Conservation (phyloP, 1,284 basidiomycete species). For the Marasmius tenuissimus region DNA sequence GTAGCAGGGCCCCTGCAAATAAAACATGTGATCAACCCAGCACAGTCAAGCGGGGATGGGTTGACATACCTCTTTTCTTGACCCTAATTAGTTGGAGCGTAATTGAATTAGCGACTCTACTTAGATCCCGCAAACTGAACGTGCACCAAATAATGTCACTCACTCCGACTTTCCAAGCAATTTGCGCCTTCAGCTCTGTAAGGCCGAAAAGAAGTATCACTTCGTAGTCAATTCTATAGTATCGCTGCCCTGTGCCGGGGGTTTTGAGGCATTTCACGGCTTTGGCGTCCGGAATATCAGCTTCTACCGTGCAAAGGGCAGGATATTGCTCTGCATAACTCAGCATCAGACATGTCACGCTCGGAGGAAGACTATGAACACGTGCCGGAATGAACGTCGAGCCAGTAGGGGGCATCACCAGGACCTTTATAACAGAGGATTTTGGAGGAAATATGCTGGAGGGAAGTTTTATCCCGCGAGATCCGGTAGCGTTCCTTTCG, state of each 20-base stretch:
- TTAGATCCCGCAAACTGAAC: not conserved
- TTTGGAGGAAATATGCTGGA: not conserved
- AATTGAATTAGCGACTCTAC: not conserved
- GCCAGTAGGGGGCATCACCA: not conserved
- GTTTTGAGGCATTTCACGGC: not conserved
- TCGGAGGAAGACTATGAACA: not conserved
- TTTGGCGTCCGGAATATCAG: conserved; percentile 1
- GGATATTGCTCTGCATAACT: conserved; percentile 2
- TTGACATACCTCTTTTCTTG: not conserved
- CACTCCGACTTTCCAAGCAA: conserved; percentile 10
- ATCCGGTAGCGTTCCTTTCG: conserved; percentile 1
- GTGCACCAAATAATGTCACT: not conserved
- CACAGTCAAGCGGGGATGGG: not conserved
- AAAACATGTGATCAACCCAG: not conserved
- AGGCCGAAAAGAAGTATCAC: conserved; percentile 10
- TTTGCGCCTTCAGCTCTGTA: conserved; percentile 15
- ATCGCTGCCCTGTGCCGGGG: not conserved
- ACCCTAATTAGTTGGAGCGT: not conserved
- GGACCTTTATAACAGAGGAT: conserved; percentile 2
- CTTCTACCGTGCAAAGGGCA: conserved; percentile 4
- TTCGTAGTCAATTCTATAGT: conserved; percentile 7
- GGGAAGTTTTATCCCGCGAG: not conserved
- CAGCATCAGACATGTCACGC: not conserved
- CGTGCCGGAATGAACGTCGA: conserved; percentile 4
- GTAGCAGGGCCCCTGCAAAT: not conserved